Conservation (phyloP, 257 asterid species). For the Solanum sitiens region DNA sequence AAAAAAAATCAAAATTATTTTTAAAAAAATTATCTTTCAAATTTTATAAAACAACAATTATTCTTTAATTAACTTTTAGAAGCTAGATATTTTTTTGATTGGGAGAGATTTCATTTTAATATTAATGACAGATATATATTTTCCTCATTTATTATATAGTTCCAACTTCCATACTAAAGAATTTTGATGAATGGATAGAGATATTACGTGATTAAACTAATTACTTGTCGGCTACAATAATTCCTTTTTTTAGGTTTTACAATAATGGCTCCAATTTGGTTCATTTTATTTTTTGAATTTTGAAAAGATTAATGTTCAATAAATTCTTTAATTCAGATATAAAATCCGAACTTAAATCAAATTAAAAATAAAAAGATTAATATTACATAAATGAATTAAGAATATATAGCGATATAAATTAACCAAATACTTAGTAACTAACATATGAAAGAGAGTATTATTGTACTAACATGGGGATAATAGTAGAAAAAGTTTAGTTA, state of each 20-base stretch:
- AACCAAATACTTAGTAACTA: too few relatives aligned
- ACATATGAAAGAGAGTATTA: too few relatives aligned
- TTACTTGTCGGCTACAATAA: not conserved
- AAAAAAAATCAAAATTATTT: too few relatives aligned
- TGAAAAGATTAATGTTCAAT: not conserved
- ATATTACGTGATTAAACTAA: not conserved
- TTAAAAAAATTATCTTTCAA: not conserved
- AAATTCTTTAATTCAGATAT: too few relatives aligned
- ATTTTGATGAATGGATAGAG: not conserved
- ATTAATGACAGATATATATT: too few relatives aligned
- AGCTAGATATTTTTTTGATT: not conserved
- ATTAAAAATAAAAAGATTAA: too few relatives aligned
- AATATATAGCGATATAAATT: too few relatives aligned
- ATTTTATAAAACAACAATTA: too few relatives aligned
- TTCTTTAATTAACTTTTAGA: not conserved
- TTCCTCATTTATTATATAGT: not conserved
- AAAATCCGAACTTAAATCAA: too few relatives aligned
- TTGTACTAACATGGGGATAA: too few relatives aligned
- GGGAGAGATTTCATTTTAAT: not conserved
- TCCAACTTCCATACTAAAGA: not conserved
- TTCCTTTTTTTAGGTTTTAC: not conserved
- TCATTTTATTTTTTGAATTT: too few relatives aligned
- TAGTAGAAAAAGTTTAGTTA: not conserved
- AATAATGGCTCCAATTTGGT: not conserved
- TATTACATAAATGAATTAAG: too few relatives aligned